Evolutionary conservation across 441 rosid species (phyloP).

Genomic region (Aleurites moluccanus): DNA sequence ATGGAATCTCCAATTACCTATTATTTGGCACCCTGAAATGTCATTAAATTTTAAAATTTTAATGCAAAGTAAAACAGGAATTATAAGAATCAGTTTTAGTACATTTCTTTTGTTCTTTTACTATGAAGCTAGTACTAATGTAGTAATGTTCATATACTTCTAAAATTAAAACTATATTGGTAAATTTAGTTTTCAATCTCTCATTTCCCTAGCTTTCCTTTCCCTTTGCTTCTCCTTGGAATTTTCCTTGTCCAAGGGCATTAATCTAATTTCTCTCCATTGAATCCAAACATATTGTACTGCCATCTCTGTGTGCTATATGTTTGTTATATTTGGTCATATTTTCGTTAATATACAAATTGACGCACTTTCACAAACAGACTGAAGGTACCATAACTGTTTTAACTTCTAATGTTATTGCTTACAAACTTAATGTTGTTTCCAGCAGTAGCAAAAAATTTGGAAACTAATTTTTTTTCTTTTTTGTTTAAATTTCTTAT

Average conservation of each 20-base stretch:
- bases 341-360: background rate
- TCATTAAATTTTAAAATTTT: background rate
- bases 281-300: background rate
- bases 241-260: background rate
- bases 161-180: background rate
- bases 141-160: no score
- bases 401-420: background rate
- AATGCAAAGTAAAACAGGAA: background rate
- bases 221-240: background rate
- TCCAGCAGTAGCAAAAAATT: background rate
- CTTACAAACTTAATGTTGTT: background rate
- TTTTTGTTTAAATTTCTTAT: background rate
- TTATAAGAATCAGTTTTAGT: background rate
- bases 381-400: background rate
- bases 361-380: background rate
- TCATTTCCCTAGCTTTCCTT: background rate
- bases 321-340: background rate
- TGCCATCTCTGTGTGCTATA: background rate
- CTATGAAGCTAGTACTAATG: background rate
- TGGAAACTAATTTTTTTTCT: background rate
- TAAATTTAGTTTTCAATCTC: background rate
- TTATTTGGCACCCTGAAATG: background rate
- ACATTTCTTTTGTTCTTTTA: background rate
- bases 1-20: no score
- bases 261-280: background rate